Evolutionary conservation across 2,329 filamentous ascomycete genomes (phyloP), one percentile per base, ranked within the genome.

Genomic region (Curvularia sp.): DNA sequence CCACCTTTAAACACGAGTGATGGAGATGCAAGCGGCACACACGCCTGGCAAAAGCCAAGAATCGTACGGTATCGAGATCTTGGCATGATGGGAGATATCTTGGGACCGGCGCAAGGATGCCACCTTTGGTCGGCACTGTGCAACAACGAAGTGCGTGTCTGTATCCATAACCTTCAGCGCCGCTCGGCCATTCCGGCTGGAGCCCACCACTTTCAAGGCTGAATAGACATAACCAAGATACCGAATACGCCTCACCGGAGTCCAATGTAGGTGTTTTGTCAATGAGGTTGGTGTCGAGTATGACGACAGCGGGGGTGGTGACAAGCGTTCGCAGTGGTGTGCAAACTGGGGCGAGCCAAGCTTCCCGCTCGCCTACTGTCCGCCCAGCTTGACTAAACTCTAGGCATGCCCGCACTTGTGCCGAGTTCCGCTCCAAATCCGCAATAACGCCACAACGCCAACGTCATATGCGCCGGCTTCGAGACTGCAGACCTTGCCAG

Each of bases 11-110:
- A 69, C 63, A 55, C 63, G 50, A 47, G 34, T 53, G 53, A 49
- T 53, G 65, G 52, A 46, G 52, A 57, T 42, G 60, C 57, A 65
- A 50, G 67, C 64, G 64, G 66, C 41, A 54, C 60, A 62, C 63
- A 67, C 36, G 51, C 63, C 67, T 68, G 65, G 63, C 59, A 61
- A 66, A 47, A 63, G 70, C 71, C 72, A 74, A 74, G 71, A 59
- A 60, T 41, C 53, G 63, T 57, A 55, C 67, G 60, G 56, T 68
- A 69, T 63, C 48, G 52, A 67, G 54, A 59, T 13, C 69, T 73
- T 74, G 71, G 70, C 70, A 53, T 56, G 65, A 63, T 64, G 64
- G 55, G 51, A 61, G 60, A 59, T 50, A 68, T 67, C 68, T 68
- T 71, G 64, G 69, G 60, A 62, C 66, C 59, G 59, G 55, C 64